Base-by-base conservation (phyloP, 441 rosid species). In the Pelargonium fulgidum region DNA sequence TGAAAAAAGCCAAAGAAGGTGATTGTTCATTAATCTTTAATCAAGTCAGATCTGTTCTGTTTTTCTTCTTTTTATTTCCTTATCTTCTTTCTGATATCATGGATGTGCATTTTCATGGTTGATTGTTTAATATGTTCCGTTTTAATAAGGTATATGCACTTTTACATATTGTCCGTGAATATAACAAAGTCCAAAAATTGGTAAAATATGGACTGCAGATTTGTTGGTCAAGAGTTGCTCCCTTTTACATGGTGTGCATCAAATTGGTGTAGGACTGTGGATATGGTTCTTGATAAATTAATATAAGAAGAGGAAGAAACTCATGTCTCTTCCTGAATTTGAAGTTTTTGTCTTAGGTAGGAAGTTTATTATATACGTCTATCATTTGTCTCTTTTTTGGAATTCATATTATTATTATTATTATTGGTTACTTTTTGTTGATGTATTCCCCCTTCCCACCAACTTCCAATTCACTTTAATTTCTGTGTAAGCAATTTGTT, bases 1-100 rank as follows among this genome's bases (percentile, higher is more conserved):
- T 81, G 82, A 81, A 78, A 69, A 86, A 88, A 81, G 96, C 98
- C 73, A 89, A 92, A 77, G 78, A 83, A 89, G 99, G 99, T 94
- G 81, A 80, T 62, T 70, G 22, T 67, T 62, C n/a, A 20, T 59
- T 54, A 36, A 39, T 58, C 67, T 65, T 76, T 26, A 19, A 62
- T 64, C 1, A 13, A 64, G 58, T 70, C 29, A 64, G 41, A 20
- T 41, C 39, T 13, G 61, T 33, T 26, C 42, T 39, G 42, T 39
- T 39, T 3, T 61, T 61, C 24, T 69, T 7, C 14, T 12, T 26
- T 20, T 4, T 66, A 42, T 67, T 41, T n/a, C 41, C 16, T 22
- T 11, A 7, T 8, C 41, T 58, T 64, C 52, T 39, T 24, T 36
- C 29, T 56, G 66, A 22, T 47, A 13, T 39, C 12, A 48, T 7